Base-by-base conservation (phyloP, 805 yeast species). In the Torulaspora quercuum region DNA sequence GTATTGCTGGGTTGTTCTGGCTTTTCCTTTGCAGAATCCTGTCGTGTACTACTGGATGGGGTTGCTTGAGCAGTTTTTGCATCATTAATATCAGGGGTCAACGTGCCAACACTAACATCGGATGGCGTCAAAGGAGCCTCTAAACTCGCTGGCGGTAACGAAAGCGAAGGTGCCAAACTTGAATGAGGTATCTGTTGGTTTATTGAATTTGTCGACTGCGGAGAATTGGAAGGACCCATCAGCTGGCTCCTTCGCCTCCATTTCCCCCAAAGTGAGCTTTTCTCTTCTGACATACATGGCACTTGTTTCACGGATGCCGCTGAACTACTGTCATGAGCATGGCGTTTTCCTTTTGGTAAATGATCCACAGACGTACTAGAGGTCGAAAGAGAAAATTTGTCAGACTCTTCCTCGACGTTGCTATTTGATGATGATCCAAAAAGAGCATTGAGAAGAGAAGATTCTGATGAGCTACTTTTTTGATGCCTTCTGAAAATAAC, bases 401-500 rank as follows among this genome's bases (percentile, higher is more conserved):
- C 31, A 25, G 23, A 25, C 16, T 33, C 35, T n/a, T 34, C 41
- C 8, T 36, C 37, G 6, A 25, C n/a, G n/a, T 25, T 35, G 19
- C 50, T 44, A 10, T 42, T 31, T 19, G 48, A 44, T 3, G 55
- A 34, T 4, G 61, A 67, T 35, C 64, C 65, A 42, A 64, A 67
- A 15, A 64, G 40, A 11, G 63, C 48, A 19, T 61, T 67, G 39
- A 68, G 57, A 1, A 68, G 38, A 0, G 78, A 69, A 1, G 77
- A 68, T 37, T 76, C 82, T 0, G 80, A 73, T 0, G 84, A 78
- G 32, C 71, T 73, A n/a, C 81, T 72, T 39, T 83, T 71, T 31
- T 73, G 70, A 49, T 80, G 86, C 44, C 79, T 72, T 45, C 82
- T 67, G 62, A 81, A 80, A 35, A 81, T 69, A 17, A 73, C 72